Percentiles rank a stretch among this genome's conserved stretches.
Conservation (phyloP, 1,284 basidiomycete genomes). For the Tetrapyrgos nigripes region DNA sequence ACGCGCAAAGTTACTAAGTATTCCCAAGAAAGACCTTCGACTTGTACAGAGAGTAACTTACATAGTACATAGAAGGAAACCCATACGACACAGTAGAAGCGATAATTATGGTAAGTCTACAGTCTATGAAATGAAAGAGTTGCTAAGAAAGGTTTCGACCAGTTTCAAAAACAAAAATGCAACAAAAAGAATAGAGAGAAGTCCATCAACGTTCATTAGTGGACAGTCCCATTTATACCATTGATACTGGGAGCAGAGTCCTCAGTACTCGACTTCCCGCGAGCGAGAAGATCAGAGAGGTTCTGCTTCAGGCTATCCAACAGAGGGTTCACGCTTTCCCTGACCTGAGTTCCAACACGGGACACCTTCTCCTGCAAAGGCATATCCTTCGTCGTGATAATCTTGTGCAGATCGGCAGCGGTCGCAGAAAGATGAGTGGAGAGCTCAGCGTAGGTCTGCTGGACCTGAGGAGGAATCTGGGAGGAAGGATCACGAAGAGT, state of each 20-base stretch:
- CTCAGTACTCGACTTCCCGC: background rate
- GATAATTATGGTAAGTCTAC: too few species aligned
- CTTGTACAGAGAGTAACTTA: too few species aligned
- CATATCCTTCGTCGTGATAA: slow-evolving; percentile 59
- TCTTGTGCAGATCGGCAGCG: slow-evolving; percentile 55
- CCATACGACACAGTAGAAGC: too few species aligned
- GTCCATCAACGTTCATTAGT: too few species aligned
- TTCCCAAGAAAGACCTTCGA: too few species aligned
- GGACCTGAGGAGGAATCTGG: slow-evolving; percentile 41
- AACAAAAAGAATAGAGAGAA: background rate
- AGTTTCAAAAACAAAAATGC: background rate
- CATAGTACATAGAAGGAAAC: too few species aligned
- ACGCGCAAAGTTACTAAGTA: too few species aligned
- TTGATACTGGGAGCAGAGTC: background rate
- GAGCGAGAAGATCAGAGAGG: slow-evolving; percentile 2
- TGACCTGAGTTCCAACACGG: slow-evolving; percentile 63
- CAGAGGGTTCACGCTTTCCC: slow-evolving; percentile 62
- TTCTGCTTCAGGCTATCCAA: slow-evolving; percentile 42
- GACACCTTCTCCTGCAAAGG: slow-evolving; percentile 64
- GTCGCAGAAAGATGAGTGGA: slow-evolving; percentile 35
- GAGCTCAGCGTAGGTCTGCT: slow-evolving; percentile 18
- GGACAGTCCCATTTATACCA: background rate
- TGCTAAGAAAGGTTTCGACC: background rate
- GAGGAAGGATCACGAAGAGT: slow-evolving; percentile 39
- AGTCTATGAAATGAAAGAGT: too few species aligned